Conservation (phyloP, 257 asterid genomes). For the Anisodus acutangulus region DNA sequence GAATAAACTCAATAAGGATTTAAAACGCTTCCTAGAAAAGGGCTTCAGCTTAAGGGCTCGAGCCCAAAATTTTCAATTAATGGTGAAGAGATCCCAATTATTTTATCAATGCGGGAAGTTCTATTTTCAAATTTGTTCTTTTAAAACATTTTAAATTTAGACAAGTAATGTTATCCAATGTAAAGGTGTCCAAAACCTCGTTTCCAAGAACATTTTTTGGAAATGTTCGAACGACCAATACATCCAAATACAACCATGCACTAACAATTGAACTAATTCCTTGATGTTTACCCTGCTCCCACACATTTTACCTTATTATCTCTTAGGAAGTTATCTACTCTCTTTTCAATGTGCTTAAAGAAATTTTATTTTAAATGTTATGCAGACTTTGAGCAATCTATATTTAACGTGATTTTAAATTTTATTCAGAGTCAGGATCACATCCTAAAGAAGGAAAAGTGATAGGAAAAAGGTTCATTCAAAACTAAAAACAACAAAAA, state of each 20-base stretch:
- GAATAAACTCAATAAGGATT: no score
- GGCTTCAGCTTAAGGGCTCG: neutral
- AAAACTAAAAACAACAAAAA: neutral
- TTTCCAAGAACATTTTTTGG: neutral
- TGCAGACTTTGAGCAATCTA: neutral
- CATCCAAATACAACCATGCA: neutral
- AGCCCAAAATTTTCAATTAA: neutral
- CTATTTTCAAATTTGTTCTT: neutral
- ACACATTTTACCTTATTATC: no score
- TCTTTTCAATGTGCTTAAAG: no score
- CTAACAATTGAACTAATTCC: neutral
- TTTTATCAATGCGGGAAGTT: neutral
- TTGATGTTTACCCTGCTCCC: neutral
- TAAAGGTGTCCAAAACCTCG: neutral
- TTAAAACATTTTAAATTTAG: neutral
- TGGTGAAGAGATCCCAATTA: neutral
- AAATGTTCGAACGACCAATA: constrained; percentile 20
- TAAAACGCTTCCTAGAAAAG: neutral
- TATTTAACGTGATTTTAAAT: neutral
- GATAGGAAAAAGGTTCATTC: neutral
- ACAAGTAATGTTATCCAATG: neutral
- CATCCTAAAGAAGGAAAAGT: neutral
- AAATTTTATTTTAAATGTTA: no score
- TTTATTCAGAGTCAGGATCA: neutral
- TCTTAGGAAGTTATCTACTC: neutral